phyloP scores from a whole-genome alignment of 2,329 filamentous ascomycete species.

The Neophaeococcomyces aloes region DNA sequence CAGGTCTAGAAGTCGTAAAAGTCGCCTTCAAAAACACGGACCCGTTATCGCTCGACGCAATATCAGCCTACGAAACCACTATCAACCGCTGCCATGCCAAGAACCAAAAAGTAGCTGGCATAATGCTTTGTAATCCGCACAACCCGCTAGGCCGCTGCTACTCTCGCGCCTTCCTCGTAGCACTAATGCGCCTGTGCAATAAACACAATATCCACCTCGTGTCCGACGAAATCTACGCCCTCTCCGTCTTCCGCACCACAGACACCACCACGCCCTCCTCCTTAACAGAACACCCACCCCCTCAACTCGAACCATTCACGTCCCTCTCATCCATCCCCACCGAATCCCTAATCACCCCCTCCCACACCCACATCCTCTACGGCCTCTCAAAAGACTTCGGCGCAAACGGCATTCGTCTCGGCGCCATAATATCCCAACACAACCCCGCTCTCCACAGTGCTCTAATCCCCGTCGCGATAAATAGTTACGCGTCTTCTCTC shows the following conservation, averaged over 20 bases:
- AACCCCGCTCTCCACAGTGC: constrained; percentile 33
- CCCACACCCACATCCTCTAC: constrained; percentile 43
- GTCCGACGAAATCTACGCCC: constrained; percentile 50
- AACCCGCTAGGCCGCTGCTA: constrained; percentile 45
- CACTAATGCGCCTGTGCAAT: constrained; percentile 41
- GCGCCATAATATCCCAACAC: constrained; percentile 40
- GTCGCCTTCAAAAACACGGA: constrained; percentile 38
- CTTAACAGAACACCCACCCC: too few relatives aligned
- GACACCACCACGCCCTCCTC: too few relatives aligned
- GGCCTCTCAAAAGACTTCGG: constrained; percentile 45
- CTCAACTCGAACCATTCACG: constrained; percentile 34
- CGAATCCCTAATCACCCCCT: constrained; percentile 37
- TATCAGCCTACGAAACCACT: constrained; percentile 37
- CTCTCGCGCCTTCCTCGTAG: constrained; percentile 30
- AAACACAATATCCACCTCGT: constrained; percentile 44
- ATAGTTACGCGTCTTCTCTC: constrained; percentile 39
- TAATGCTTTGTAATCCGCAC: constrained; percentile 45
- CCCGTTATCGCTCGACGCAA: constrained; percentile 33
- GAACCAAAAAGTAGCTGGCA: constrained; percentile 34
- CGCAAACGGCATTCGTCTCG: constrained; percentile 46
- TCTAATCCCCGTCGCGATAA: constrained; percentile 32
- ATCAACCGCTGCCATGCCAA: constrained; percentile 28
- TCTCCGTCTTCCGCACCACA: constrained; percentile 41
- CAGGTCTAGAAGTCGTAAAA: constrained; percentile 33
- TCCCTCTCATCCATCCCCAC: constrained; percentile 39